Base-by-base conservation (phyloP, 352 stramenopile genomes). In the Phytopythium helicoides region DNA sequence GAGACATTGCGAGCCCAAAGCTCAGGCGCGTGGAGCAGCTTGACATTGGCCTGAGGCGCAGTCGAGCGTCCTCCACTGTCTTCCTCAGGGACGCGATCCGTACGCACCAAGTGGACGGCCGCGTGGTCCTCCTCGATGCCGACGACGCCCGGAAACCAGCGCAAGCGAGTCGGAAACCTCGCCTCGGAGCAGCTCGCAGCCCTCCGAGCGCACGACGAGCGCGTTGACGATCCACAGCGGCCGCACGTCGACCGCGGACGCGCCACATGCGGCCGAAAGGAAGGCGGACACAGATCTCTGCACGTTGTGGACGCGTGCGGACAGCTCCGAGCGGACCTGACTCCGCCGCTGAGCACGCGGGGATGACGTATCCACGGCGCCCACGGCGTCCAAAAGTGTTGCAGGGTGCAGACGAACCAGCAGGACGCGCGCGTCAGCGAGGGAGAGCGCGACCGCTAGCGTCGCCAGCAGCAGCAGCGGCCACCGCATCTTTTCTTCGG, bases 211-310 rank as follows among this genome's bases (percentile, higher is more conserved):
- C n/a, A 86, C 51, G 10, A 89, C 9, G 11, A 89, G 46, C 19
- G 66, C 71, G 60, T 89, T 89, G 47, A 82, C 70, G 48, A 89
- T 56, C 79, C 79, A 89, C 1, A 89, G 62, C 35, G 57, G 53
- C 23, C 42, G 46, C 14, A 87, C 46, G 0, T 51, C 21, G 0
- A 54, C 52, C 23, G 40, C 14, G 5, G 63, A 16, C n/a, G 47
- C 12, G 0, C 10, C 46, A 3, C 41, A 46, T 14, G 39, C 28
- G 2, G 64, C 54, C 14, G 50, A 3, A 16, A 81, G 42, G 18
- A 76, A 76, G 23, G 37, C 53, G 3, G 41, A 50, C 18, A 70
- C 64, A 15, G 37, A 52, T 12, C 16, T 25, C 54, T 81, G 71
- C 9, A 46, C 48, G 41, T 71, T 52, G 8, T 21, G 21, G 9